Percentiles rank a stretch among this genome's conserved stretches.
These are phyloP conservation scores for Ascochyta lentis DNA, from an alignment of 2,329 filamentous ascomycete genomes.

Conservation along the genomic window DNA sequence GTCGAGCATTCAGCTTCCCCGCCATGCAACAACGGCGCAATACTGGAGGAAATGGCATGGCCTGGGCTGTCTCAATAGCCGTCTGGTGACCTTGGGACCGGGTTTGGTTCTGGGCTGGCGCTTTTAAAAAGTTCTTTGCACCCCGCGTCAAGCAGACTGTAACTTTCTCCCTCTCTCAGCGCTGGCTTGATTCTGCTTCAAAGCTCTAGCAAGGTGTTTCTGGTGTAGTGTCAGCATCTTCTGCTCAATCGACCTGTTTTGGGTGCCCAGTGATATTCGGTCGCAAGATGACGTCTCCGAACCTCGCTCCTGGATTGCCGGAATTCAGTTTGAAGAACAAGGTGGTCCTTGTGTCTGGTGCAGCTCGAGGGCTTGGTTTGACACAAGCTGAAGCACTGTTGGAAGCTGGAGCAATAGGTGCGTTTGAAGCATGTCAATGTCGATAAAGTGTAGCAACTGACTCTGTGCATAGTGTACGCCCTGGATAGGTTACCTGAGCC, in stretches of 20 bases:
- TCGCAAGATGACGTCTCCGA: conserved; percentile 23
- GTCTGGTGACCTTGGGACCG: conserved; percentile 13
- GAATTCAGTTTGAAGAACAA: conserved; percentile 79
- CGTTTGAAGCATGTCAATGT: neutral
- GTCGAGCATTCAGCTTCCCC: conserved; percentile 6
- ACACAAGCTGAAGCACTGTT: conserved; percentile 75
- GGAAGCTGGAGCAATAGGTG: conserved; percentile 75
- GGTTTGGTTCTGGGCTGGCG: neutral
- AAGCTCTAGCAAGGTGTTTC: neutral
- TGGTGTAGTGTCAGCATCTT: conserved; percentile 1
- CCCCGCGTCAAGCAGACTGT: neutral
- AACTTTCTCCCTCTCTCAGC: neutral
- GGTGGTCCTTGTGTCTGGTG: conserved; percentile 74
- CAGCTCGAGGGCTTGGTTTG: conserved; percentile 74
- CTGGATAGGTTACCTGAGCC: conserved; percentile 68
- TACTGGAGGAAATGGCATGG: conserved; percentile 1
- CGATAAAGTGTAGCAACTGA: neutral
- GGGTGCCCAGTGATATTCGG: neutral
- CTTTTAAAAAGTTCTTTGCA: conserved; percentile 2
- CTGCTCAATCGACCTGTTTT: neutral
- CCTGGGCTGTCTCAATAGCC: neutral
- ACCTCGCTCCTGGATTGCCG: conserved; percentile 55
- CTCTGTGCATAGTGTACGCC: conserved; percentile 63
- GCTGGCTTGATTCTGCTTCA: neutral
- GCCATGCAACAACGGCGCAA: conserved; percentile 10